phyloP scores from a whole-genome alignment of 495 filamentous ascomycete genomes.

The Neurospora africana region DNA sequence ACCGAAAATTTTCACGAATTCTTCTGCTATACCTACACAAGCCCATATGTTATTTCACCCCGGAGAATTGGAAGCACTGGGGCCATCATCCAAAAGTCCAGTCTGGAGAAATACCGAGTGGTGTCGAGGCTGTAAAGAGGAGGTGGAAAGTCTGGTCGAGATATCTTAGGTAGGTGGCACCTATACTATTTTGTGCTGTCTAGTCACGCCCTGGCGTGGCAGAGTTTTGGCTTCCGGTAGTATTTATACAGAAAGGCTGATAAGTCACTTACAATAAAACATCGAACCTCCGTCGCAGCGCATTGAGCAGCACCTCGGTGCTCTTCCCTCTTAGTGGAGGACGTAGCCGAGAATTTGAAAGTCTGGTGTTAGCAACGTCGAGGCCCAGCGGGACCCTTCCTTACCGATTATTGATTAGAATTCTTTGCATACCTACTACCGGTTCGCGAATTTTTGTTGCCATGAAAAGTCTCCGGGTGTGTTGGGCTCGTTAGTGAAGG shows the following conservation, averaged over 20 bases:
- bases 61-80: too few species aligned
- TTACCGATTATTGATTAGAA: not conserved
- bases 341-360: not conserved
- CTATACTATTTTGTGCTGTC: not conserved
- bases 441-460: not conserved
- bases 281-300: not conserved
- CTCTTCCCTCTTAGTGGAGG: not conserved
- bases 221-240: not conserved
- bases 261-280: not conserved
- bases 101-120: not conserved
- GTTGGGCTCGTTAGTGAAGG: not conserved
- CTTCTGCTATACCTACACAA: too few species aligned
- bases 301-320: not conserved
- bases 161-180: not conserved
- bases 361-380: not conserved
- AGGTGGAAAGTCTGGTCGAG: not conserved
- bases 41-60: too few species aligned
- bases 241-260: not conserved
- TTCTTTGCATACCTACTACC: not conserved
- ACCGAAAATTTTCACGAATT: too few species aligned
- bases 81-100: too few species aligned
- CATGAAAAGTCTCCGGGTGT: not conserved
- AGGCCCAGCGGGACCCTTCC: not conserved
- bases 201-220: not conserved
- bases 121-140: not conserved